Percentiles rank a stretch among this genome's conserved stretches.
These are phyloP conservation scores for Solanum hybrid DNA, from an alignment of 305 asterid species.

Conservation along the genomic window DNA sequence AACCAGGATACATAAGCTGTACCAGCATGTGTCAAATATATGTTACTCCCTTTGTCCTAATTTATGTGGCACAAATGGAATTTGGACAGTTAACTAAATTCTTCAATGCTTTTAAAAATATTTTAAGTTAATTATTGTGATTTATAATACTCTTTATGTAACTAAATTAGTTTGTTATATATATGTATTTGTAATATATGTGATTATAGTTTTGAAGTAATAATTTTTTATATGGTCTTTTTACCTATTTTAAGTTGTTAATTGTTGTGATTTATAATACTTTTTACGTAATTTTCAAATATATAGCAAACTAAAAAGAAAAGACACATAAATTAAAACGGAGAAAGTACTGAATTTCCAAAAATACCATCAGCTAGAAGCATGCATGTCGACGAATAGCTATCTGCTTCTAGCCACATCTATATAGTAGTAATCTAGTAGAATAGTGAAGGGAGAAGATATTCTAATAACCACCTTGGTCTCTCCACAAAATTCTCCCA, in stretches of 20 bases:
- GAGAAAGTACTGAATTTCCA: neutral
- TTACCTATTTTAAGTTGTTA: neutral
- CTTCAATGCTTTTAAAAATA: neutral
- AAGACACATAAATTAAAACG: neutral
- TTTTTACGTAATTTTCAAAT: neutral
- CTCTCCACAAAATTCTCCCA: neutral
- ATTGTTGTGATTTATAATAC: no score
- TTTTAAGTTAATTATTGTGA: neutral
- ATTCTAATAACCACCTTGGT: neutral
- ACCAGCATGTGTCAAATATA: neutral
- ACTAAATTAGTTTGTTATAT: neutral
- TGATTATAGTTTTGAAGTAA: no score
- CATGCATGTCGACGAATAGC: neutral
- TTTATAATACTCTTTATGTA: neutral
- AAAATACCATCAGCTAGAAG: neutral
- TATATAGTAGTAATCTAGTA: neutral
- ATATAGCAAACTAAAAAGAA: neutral
- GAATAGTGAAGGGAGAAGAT: neutral
- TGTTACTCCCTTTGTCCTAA: neutral
- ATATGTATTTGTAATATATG: no score
- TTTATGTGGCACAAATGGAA: neutral
- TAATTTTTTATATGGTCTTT: no score
- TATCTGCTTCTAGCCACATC: neutral
- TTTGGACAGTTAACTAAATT: neutral
- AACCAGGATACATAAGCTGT: neutral